Base-by-base conservation (phyloP, 805 yeast species). In the Cyberlindnera suaveolens region DNA sequence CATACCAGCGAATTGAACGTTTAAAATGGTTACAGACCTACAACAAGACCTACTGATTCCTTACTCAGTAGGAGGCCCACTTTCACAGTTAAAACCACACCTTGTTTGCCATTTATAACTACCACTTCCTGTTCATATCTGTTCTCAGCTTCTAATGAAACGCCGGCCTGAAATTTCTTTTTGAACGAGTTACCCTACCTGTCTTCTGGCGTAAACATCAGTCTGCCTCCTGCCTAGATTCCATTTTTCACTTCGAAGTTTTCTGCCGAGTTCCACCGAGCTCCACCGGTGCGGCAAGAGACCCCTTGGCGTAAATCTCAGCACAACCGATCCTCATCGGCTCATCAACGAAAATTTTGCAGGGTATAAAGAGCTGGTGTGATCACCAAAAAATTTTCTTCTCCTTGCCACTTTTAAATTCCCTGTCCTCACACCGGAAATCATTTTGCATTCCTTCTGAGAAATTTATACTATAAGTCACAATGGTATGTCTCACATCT, bases 361-460 rank as follows among this genome's bases (percentile, higher is more conserved):
- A 38, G 36, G 18, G 19, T 38, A 39, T 40, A 39, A 33, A 44
- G 33, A 37, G 43, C 16, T 18, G 36, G 13, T 26, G 38, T 19
- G 38, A 40, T 39, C 45, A 42, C 46, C 46, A 38, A 31, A 38
- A 39, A 39, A 36, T 34, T 43, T 46, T 41, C 42, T 40, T 38
- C 40, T 26, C 18, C 32, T 34, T 17, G 20, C 34, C 43, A 40
- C 35, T 44, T 41, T 42, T 39, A 38, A 17, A 43, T 47, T 51
- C 58, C 38, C 45, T 45, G 60, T 54, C 60, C 61, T 61, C 65
- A 60, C 64, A 61, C 65, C 65, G 57, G 61, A 56, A 63, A 62
- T 60, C 65, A 58, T 40, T 46, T 54, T 63, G 59, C 58, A 59
- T 61, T 18, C 65, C 60, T 52, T 56, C 65, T 62, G 65, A 58